Evolutionary conservation across 2,329 filamentous ascomycete genomes (phyloP).

Genomic region (Talaromyces sp.): DNA sequence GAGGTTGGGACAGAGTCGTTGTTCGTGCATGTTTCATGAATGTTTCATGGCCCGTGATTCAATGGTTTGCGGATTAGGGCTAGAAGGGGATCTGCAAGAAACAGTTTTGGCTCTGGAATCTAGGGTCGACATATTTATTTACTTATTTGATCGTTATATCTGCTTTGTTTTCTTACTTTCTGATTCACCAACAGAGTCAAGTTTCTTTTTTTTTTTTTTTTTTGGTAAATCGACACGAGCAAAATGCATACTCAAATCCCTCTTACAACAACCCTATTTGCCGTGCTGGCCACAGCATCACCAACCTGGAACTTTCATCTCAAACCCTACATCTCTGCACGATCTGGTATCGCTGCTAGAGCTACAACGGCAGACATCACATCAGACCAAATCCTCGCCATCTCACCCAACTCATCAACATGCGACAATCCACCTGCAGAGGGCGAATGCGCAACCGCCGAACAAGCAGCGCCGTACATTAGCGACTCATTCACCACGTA

Average conservation of each 20-base stretch:
- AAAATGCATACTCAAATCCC: conserved; percentile 18
- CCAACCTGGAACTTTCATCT: background rate
- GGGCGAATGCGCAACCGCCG: conserved; percentile 64
- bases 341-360: background rate
- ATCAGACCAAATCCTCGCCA: conserved; percentile 33
- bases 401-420: conserved; percentile 55
- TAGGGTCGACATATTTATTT: background rate
- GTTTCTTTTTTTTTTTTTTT: background rate
- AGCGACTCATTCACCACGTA: conserved; percentile 56
- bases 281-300: conserved; percentile 14
- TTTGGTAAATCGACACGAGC: background rate
- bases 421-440: conserved; percentile 50
- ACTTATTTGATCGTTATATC: background rate
- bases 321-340: background rate
- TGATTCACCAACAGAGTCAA: too few relatives aligned
- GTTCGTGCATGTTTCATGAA: background rate
- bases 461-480: conserved; percentile 57
- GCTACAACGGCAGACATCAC: conserved; percentile 21
- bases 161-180: background rate
- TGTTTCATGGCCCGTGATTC: conserved; percentile 2
- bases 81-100: background rate
- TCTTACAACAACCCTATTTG: conserved; percentile 20
- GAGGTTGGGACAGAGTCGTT: background rate
- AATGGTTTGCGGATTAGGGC: conserved; percentile 6
- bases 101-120: background rate